Evolutionary conservation across 352 stramenopile genomes (phyloP), one percentile per base, ranked within the genome.

Genomic region (Phytophthora pluvialis): DNA sequence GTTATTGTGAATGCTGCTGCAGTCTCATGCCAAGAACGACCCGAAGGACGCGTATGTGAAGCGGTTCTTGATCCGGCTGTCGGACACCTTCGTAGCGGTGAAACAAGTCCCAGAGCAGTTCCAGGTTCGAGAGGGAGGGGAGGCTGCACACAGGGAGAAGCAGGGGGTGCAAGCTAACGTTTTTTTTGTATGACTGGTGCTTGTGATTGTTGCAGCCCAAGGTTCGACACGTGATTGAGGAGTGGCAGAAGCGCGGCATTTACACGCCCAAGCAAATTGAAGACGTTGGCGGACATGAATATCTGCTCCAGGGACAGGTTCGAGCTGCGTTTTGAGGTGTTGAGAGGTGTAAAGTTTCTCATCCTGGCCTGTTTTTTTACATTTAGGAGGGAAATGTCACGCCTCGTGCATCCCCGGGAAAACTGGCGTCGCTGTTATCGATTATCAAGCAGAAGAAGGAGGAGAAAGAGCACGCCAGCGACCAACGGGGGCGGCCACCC

Each of bases 371-470:
- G 13, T 64, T 16, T 63, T 43, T 40, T 12, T 39, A 16, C 60
- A 15, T 46, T 56, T 28, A 67, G 51, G 55, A 77, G 40, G 74
- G 54, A 46, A 80, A 81, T 58, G 49, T 64, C 3, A 80, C 79
- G 21, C 64, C 77, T 5, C 78, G 67, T 21, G 58, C 77, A 0
- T 87, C 77, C 3, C 51, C 77, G 6, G 80, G 81, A 33, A 89
- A 90, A 25, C 59, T 95, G 26, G 83, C 87, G 7, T 94, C 85
- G 33, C 64, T 95, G 40, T 53, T 95, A 32, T 92, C 83, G 9
- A 91, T 93, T 36, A 81, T 94, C 63, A 94, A 94, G 71, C 88
- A 93, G 46, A 85, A 90, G 50, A 93, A 93, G 40, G 83, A 88
- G 35, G 59, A 80, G 32, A 61, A 68, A 33, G 72, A 78, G 7